A percentile compares a stretch with the other conserved stretches of the same genome.
Conservation (phyloP, 495 filamentous ascomycete species). For the Aspergillus sclerotiicarbonarius region DNA sequence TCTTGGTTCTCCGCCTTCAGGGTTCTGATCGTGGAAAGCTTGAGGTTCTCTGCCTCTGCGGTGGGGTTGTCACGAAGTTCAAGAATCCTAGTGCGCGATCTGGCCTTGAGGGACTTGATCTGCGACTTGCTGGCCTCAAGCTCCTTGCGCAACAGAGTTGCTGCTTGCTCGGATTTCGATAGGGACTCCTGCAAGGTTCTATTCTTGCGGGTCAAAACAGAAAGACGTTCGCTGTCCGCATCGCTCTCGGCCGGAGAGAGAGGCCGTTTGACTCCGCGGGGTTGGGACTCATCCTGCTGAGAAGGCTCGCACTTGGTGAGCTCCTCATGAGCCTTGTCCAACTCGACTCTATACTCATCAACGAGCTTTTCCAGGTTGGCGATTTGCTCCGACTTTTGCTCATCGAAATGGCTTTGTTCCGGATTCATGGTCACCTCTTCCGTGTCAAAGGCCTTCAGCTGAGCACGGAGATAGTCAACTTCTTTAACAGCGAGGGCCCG, state of each 20-base stretch:
- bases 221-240: constrained; percentile 71
- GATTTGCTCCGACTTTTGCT: constrained; percentile 71
- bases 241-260: constrained; percentile 63
- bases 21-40: constrained; percentile 69
- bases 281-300: constrained; percentile 31
- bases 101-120: constrained; percentile 65
- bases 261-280: constrained; percentile 40
- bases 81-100: constrained; percentile 79
- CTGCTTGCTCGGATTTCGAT: constrained; percentile 61
- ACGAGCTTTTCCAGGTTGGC: constrained; percentile 79
- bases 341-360: constrained; percentile 83
- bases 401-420: constrained; percentile 65
- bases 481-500: constrained; percentile 83
- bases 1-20: constrained; percentile 83
- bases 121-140: constrained; percentile 69
- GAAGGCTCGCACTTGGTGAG: constrained; percentile 59
- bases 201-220: constrained; percentile 80
- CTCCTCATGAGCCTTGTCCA: constrained; percentile 69
- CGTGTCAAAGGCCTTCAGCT: constrained; percentile 85
- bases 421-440: constrained; percentile 85
- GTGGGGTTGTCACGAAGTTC: constrained; percentile 89
- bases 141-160: constrained; percentile 68
- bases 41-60: constrained; percentile 74
- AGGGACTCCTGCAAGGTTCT: constrained; percentile 77
- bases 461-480: constrained; percentile 87